Base-by-base conservation (phyloP, 2,329 filamentous ascomycete genomes). In the Coniochaeta sp. region DNA sequence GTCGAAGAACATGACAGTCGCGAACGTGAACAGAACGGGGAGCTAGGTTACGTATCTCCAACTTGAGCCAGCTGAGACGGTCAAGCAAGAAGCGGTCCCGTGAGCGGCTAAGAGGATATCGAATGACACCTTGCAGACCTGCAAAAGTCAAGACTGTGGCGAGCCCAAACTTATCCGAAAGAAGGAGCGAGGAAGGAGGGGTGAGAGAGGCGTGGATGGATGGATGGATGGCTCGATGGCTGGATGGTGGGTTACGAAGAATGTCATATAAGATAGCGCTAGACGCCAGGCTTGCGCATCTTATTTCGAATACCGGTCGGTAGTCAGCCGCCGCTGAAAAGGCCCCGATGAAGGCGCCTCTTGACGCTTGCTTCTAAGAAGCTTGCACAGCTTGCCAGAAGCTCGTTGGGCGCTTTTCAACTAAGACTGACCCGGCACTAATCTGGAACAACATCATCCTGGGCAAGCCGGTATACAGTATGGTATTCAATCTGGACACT, bases 101-200 rank as follows among this genome's bases (percentile, higher is more conserved):
- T 60, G 61, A 60, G 61, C 61, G 61, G 61, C 59, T 62, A 62
- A 55, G 59, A 56, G 56, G 32, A n/a, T 19, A 57, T 58, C 56
- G 32, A 54, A 55, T 55, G 52, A 55, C 52, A 55, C 28, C 28
- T 38, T 28, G n/a, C 28, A 36, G 12, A 38, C 32, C 52, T 55
- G 8, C 30, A 19, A 36, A 36, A 55, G 28, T 38, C 52, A 24
- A 32, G 26, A 10, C 26, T 3, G 5, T 36, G 28, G 44, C n/a
- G 24, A 54, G 57, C 38, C 34, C 28, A n/a, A 54, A 19, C 42
- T 24, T 38, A 36, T 22, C 40, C 57, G 36, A 30, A 58, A 50
- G 28, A 19, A 55, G 52, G 54, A 34, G 54, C 30, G 22, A 38
- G 32, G 30, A 52, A 52, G 3, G 47, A 52, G 47, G 47, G 47